Evolutionary conservation across 1,284 basidiomycete genomes (phyloP).

Genomic region (Polyporus tsugae): DNA sequence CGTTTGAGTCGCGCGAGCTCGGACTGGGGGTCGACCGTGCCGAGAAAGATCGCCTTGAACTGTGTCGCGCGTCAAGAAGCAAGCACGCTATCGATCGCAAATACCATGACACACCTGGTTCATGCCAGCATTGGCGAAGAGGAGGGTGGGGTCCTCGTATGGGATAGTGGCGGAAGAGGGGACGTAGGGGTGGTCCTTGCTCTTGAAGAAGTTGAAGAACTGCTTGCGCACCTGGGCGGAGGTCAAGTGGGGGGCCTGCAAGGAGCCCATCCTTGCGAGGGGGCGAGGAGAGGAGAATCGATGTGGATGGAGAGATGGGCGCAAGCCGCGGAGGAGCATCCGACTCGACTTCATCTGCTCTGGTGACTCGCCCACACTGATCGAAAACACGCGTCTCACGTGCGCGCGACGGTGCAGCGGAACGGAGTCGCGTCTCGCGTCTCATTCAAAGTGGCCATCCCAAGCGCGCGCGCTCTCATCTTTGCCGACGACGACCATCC

Average conservation of each 20-base stretch:
- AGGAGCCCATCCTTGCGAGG: constrained; percentile 29
- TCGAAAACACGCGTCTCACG: constrained; percentile 34
- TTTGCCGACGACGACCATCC: constrained; percentile 18
- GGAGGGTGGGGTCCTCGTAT: constrained; percentile 95
- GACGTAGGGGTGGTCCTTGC: constrained; percentile 88
- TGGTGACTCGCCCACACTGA: constrained; percentile 30
- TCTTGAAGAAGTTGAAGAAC: constrained; percentile 84
- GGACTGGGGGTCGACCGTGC: constrained; percentile 93
- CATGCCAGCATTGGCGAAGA: constrained; percentile 99
- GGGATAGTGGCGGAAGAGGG: constrained; percentile 95
- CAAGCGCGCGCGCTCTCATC: constrained; percentile 16
- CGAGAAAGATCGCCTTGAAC: constrained; percentile 97
- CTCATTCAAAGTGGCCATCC: background rate
- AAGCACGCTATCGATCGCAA: background rate
- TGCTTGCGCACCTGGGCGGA: constrained; percentile 75
- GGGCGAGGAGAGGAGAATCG: constrained; percentile 25
- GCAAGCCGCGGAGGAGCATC: constrained; percentile 31
- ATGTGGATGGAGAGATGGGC: constrained; percentile 31
- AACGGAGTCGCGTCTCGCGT: constrained; percentile 13
- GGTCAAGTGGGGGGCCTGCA: constrained; percentile 59
- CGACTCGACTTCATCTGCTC: constrained; percentile 27
- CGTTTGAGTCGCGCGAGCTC: constrained; percentile 90
- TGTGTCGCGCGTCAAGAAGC: constrained; percentile 44
- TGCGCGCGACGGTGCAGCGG: constrained; percentile 24
- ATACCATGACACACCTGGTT: constrained; percentile 69